Conservation (phyloP, 2,329 filamentous ascomycete species). For the Macroventuria anomochaeta region DNA sequence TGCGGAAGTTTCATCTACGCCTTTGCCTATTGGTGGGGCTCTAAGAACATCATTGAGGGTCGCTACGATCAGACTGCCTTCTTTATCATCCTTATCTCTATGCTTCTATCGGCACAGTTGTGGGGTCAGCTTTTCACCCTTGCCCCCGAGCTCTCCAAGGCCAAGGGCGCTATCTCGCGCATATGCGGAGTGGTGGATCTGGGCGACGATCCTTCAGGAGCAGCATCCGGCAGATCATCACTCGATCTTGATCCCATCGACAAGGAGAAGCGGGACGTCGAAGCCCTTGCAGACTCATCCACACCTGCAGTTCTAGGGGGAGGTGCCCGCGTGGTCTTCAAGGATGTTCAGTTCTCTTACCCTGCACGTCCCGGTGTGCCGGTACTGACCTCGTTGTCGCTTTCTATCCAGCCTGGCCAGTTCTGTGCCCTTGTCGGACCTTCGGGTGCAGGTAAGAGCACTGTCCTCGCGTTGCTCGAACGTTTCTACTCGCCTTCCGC, state of each 20-base stretch:
- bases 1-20: conserved; percentile 73
- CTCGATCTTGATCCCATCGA: conserved; percentile 80
- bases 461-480: conserved; percentile 62
- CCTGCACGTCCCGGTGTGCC: conserved; percentile 65
- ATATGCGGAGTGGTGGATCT: conserved; percentile 68
- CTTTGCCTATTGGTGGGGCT: conserved; percentile 81
- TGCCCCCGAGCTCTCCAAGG: conserved; percentile 75
- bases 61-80: conserved; percentile 72
- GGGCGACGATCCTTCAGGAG: conserved; percentile 24
- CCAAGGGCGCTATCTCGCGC: conserved; percentile 73
- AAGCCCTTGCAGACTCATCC: conserved; percentile 35
- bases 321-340: conserved; percentile 59
- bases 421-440: conserved; percentile 71
- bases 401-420: conserved; percentile 64
- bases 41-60: conserved; percentile 71
- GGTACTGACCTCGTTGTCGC: conserved; percentile 63
- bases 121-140: conserved; percentile 78
- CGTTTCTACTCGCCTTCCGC: conserved; percentile 61
- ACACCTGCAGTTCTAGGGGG: conserved; percentile 73
- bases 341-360: conserved; percentile 69
- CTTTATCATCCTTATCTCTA: conserved; percentile 73
- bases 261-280: conserved; percentile 41
- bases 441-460: conserved; percentile 71
- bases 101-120: conserved; percentile 74
- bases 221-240: conserved; percentile 85